These are phyloP conservation scores for Trametes meyenii DNA, from an alignment of 768 basidiomycete genomes.

Conservation along the genomic window DNA sequence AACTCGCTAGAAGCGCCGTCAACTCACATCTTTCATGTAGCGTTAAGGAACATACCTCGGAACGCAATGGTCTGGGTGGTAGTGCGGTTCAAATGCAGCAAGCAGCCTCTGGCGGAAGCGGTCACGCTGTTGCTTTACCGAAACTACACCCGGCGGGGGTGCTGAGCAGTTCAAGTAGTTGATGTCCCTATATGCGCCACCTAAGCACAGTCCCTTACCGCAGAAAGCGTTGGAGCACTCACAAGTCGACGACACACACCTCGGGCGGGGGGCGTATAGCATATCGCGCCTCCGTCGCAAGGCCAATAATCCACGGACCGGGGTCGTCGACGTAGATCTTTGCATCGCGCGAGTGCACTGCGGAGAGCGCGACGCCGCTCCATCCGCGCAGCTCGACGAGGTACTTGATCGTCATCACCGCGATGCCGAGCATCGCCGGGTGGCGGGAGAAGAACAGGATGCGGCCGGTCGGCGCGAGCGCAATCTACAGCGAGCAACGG, in stretches of 20 bases:
- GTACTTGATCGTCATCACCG: constrained; percentile 89
- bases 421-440: constrained; percentile 90
- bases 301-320: constrained; percentile 94
- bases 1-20: constrained; percentile 65
- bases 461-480: constrained; percentile 83
- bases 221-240: constrained; percentile 32
- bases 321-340: constrained; percentile 95
- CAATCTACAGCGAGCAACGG: constrained; percentile 53
- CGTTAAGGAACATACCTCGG: constrained; percentile 52
- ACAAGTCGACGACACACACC: constrained; percentile 75
- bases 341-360: constrained; percentile 87
- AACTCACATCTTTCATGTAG: background rate
- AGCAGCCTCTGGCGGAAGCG: constrained; percentile 75
- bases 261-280: constrained; percentile 75
- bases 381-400: constrained; percentile 92
- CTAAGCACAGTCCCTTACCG: background rate
- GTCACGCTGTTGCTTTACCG: constrained; percentile 78
- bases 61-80: constrained; percentile 86
- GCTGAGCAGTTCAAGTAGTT: constrained; percentile 70
- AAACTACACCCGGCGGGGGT: constrained; percentile 75
- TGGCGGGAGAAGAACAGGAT: constrained; percentile 88
- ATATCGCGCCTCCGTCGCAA: constrained; percentile 84
- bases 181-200: constrained; percentile 28
- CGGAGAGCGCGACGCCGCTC: constrained; percentile 83
- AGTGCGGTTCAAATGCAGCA: constrained; percentile 80